phyloP scores from a whole-genome alignment of 2,329 filamentous ascomycete genomes.

The Aspergillus costaricaensis region DNA sequence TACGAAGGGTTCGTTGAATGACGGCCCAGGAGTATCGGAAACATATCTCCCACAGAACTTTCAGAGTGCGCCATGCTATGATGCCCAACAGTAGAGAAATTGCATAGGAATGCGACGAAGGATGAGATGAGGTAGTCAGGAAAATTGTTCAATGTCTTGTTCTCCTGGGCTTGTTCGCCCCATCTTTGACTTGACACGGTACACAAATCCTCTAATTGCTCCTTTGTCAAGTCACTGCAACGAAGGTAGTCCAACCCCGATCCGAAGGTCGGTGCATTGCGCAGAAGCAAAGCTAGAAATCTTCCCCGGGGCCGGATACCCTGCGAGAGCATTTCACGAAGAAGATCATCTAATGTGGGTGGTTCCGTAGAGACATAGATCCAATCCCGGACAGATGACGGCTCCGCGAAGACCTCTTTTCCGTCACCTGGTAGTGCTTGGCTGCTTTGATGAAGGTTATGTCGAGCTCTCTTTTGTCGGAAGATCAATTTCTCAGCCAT shows the following conservation, averaged over 20 bases:
- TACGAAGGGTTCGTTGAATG: conserved; percentile 6
- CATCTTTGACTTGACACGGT: conserved; percentile 23
- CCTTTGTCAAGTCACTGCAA: conserved; percentile 36
- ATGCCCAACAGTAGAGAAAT: conserved; percentile 25
- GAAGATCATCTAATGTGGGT: conserved; percentile 55
- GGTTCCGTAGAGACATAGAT: conserved; percentile 59
- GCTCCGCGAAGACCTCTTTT: conserved; percentile 56
- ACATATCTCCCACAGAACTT: conserved; percentile 27
- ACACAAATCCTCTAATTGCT: conserved; percentile 34
- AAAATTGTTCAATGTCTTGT: conserved; percentile 29
- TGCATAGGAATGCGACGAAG: conserved; percentile 47
- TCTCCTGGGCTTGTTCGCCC: conserved; percentile 17
- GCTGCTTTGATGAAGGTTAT: conserved; percentile 20
- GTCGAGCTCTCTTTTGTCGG: conserved; percentile 30
- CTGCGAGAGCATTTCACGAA: conserved; percentile 51
- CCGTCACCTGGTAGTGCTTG: conserved; percentile 56
- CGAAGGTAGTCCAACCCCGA: conserved; percentile 48
- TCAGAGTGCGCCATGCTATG: conserved; percentile 15
- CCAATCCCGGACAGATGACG: conserved; percentile 58
- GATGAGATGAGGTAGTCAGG: conserved; percentile 45
- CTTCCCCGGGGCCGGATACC: conserved; percentile 46
- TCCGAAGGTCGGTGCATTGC: conserved; percentile 41
- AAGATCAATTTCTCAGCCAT: conserved; percentile 60
- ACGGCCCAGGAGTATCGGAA: conserved; percentile 29
- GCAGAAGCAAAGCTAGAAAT: conserved; percentile 55